Base-by-base conservation (phyloP, 352 stramenopile species). In the Pythium inflatum region DNA sequence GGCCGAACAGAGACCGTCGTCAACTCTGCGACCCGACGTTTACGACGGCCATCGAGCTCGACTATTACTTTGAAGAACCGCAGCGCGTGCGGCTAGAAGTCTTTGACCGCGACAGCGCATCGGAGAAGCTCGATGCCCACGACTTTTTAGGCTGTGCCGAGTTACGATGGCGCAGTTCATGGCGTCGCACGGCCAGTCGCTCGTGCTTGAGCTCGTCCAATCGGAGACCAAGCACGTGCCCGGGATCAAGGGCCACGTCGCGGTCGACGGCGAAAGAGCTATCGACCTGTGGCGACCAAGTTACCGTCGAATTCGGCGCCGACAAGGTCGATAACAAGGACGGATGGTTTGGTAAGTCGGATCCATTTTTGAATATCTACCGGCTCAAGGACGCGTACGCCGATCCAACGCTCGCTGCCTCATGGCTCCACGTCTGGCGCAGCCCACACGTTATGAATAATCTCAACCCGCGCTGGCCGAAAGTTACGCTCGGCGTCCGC, bases 61-160 rank as follows among this genome's bases (percentile, higher is more conserved):
- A 94, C 53, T 98, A 86, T 71, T 79, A 80, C 63, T 97, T 97
- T 66, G 84, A 97, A 74, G 56, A 77, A n/a, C 70, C 92, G 67
- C 92, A 98, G 71, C 80, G 86, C 6, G 76, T 96, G 33, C 83
- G 91, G 50, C 82, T 98, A 57, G 84, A 93, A 36, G 80, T 97
- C 3, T 97, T 94, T 54, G 86, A 97, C 75, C 75, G 93, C 70
- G 91, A 98, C 79, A 87, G 78, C 36, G 78, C 77, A n/a, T 71
- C 80, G 14, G 78, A 80, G 22, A 86, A 83, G 55, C 78, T 86
- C 62, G 82, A 80, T 24, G 77, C 91, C 14, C 79, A 96, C 40
- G 90, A 91, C 59, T 84, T 87, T 62, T 91, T 97, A 36, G 90
- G 89, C 31, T 69, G 74, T 2, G 78, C 75, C 48, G 75, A 92